These are phyloP conservation scores for Pythium chondricola DNA, from an alignment of 352 stramenopile genomes.

Conservation along the genomic window DNA sequence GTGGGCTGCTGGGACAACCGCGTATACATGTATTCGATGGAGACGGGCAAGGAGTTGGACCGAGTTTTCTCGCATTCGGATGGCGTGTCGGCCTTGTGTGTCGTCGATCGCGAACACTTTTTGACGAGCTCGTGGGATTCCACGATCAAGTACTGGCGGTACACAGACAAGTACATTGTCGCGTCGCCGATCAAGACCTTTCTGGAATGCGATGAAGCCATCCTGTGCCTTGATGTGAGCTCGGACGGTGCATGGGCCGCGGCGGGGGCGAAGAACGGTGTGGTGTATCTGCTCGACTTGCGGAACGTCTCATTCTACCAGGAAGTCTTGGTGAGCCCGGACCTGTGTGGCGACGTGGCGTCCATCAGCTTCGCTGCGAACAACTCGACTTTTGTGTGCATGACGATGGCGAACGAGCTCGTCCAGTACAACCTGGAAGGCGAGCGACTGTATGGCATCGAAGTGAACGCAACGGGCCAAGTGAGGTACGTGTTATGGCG, in stretches of 20 bases:
- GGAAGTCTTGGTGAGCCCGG: slow-evolving; percentile 31
- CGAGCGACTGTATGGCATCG: slow-evolving; percentile 41
- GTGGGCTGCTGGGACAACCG: slow-evolving; percentile 70
- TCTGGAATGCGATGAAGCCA: slow-evolving; percentile 50
- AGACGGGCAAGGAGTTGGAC: slow-evolving; percentile 49
- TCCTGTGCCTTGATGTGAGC: slow-evolving; percentile 64
- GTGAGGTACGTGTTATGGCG: slow-evolving; percentile 26
- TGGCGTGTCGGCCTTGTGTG: slow-evolving; percentile 62
- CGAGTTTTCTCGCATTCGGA: slow-evolving; percentile 60
- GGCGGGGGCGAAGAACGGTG: slow-evolving; percentile 50
- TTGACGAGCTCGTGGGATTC: slow-evolving; percentile 77
- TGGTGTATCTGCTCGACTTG: slow-evolving; percentile 48
- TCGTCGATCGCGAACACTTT: slow-evolving; percentile 41
- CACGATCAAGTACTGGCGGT: slow-evolving; percentile 70
- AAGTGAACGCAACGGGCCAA: slow-evolving; percentile 42
- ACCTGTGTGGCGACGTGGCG: slow-evolving; percentile 31
- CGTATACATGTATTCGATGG: slow-evolving; percentile 68
- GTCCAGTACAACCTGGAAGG: slow-evolving; percentile 47
- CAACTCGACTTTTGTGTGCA: slow-evolving; percentile 51
- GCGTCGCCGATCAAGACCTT: slow-evolving; percentile 47
- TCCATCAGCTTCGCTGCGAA: slow-evolving; percentile 48
- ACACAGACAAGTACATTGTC: slow-evolving; percentile 46
- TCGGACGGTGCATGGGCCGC: slow-evolving; percentile 39
- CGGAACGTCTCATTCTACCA: slow-evolving; percentile 16
- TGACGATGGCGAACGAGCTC: slow-evolving; percentile 65